A percentile compares a stretch with the other conserved stretches of the same genome.
These are phyloP conservation scores for Quercus aquifolioides DNA, from an alignment of 306 rosid genomes.

Conservation along the genomic window DNA sequence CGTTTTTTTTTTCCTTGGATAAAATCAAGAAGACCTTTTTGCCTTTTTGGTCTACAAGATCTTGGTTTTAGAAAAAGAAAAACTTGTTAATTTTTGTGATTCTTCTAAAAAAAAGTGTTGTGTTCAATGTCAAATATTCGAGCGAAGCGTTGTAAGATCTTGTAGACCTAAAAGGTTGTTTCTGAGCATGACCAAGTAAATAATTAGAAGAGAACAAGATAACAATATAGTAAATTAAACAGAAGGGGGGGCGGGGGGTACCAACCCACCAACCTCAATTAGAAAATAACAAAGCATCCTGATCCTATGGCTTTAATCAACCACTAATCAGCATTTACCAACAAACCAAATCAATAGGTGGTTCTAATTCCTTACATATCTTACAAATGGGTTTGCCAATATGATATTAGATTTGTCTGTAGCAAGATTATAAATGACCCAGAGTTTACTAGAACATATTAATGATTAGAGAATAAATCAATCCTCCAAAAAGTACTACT, in stretches of 20 bases:
- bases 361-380: background rate
- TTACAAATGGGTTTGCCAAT: background rate
- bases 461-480: no score
- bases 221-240: background rate
- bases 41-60: no score
- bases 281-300: background rate
- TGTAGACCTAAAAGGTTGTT: constrained; percentile 12
- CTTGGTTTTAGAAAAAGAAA: no score
- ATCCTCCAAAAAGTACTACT: no score
- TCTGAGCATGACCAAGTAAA: constrained; percentile 20
- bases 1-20: no score
- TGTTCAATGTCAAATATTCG: no score
- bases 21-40: no score
- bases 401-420: background rate
- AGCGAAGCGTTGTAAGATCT: no score
- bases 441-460: no score
- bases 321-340: background rate
- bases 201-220: background rate
- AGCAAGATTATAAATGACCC: background rate
- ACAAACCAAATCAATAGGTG: background rate
- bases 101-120: no score
- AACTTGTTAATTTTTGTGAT: no score
- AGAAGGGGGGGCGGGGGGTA: background rate
- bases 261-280: constrained; percentile 16
- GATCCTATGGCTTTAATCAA: background rate